phyloP scores from a whole-genome alignment of 2,329 filamentous ascomycete species.

The Fusarium bactridioides region DNA sequence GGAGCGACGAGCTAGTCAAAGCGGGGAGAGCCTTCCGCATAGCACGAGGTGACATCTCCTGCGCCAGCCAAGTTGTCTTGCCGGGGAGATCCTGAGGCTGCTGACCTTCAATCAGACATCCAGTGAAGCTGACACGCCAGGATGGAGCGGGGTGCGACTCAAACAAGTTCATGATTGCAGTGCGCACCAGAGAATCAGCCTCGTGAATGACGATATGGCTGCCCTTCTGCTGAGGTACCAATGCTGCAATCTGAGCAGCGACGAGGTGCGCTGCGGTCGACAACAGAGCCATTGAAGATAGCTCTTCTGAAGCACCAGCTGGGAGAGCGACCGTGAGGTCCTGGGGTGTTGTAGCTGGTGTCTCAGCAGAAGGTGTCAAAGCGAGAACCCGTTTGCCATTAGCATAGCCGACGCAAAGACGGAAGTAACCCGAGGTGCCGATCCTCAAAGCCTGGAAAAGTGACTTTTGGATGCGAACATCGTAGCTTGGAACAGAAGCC shows the following conservation, averaged over 20 bases:
- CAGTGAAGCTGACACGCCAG: background rate
- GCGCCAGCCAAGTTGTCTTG: background rate
- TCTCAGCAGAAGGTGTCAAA: background rate
- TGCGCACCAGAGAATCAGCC: background rate
- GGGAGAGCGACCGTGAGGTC: background rate
- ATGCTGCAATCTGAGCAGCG: background rate
- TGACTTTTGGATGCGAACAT: background rate
- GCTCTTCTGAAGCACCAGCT: background rate
- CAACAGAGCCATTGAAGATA: background rate
- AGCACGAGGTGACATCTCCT: background rate
- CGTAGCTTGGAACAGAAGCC: background rate
- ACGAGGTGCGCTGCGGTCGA: background rate
- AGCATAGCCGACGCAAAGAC: background rate
- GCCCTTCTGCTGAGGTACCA: background rate
- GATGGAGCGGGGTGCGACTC: background rate
- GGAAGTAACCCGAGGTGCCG: background rate
- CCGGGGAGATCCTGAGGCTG: background rate
- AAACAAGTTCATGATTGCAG: background rate
- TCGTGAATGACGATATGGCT: background rate
- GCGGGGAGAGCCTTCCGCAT: background rate
- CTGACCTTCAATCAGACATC: background rate
- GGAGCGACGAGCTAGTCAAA: background rate
- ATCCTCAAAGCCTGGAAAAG: background rate
- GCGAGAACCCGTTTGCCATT: background rate
- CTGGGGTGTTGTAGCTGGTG: background rate